phyloP scores from a whole-genome alignment of 768 basidiomycete genomes.

The Tulasnella calospora region DNA sequence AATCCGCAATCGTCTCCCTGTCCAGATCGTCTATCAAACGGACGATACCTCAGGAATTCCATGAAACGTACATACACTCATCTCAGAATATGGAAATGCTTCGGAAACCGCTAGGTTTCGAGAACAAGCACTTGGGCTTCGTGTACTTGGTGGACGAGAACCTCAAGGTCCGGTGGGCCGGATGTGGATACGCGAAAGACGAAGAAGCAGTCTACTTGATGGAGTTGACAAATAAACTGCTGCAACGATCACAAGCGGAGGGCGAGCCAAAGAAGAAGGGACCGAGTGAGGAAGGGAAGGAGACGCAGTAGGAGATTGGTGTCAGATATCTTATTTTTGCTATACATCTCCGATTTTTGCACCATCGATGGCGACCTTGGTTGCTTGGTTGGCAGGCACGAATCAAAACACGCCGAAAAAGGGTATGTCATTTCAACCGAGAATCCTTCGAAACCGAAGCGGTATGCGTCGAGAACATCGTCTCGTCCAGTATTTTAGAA shows the following conservation, averaged over 20 bases:
- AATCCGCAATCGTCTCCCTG: conserved; percentile 81
- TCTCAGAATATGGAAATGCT: conserved; percentile 81
- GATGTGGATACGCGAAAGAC: conserved; percentile 71
- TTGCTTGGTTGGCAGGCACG: background rate
- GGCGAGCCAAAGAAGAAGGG: background rate
- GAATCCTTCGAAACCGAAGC: background rate
- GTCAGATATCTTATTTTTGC: background rate
- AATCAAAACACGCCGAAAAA: background rate
- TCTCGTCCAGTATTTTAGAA: background rate
- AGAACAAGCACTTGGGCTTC: conserved; percentile 87
- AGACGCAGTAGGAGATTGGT: background rate
- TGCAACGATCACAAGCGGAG: conserved; percentile 45
- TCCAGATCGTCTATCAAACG: conserved; percentile 72
- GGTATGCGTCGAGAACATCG: background rate
- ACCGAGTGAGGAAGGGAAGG: background rate
- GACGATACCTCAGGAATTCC: conserved; percentile 57
- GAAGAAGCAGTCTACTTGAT: conserved; percentile 68
- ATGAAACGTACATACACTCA: conserved; percentile 71
- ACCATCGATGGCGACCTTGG: background rate
- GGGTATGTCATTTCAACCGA: background rate
- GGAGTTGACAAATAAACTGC: conserved; percentile 62
- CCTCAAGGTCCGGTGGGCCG: conserved; percentile 85
- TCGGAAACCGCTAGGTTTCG: conserved; percentile 78
- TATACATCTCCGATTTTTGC: background rate
- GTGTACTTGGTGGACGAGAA: conserved; percentile 86